Percentiles rank a stretch among this genome's conserved stretches.
Evolutionary conservation across 257 asterid species (phyloP).

Genomic region (Primulina huaijiensis): DNA sequence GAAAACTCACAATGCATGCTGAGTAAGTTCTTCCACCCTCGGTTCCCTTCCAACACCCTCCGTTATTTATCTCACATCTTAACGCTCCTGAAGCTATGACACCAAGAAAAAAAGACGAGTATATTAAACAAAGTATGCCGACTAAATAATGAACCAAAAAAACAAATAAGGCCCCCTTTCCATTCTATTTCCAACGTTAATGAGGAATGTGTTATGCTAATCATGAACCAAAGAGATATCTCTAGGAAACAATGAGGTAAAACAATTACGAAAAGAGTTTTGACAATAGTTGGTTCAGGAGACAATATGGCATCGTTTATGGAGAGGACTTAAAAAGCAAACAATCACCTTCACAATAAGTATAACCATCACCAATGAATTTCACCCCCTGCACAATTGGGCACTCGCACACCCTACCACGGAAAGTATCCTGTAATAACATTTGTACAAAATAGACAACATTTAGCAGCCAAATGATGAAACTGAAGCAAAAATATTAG

Average conservation of each 20-base stretch:
- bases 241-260: not conserved
- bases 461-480: slow-evolving; percentile 18
- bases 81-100: slow-evolving; percentile 81
- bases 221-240: not conserved
- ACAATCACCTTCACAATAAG: slow-evolving; percentile 77
- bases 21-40: slow-evolving; percentile 70
- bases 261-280: not conserved
- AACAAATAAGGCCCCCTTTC: not conserved
- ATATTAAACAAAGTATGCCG: not conserved
- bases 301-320: not conserved
- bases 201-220: slow-evolving; percentile 5
- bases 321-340: not conserved
- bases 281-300: slow-evolving; percentile 6
- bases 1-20: slow-evolving; percentile 79
- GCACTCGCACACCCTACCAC: slow-evolving; percentile 90
- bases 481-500: not conserved
- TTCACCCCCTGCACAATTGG: slow-evolving; percentile 80
- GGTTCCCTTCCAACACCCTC: slow-evolving; percentile 90
- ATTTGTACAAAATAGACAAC: slow-evolving; percentile 15
- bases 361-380: slow-evolving; percentile 89
- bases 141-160: not conserved
- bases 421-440: slow-evolving; percentile 75
- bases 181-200: slow-evolving; percentile 7
- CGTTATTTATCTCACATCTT: slow-evolving; percentile 77
- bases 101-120: slow-evolving; percentile 13